These are phyloP conservation scores for Pseudogymnoascus destructans DNA, from an alignment of 2,329 filamentous ascomycete genomes.

Conservation along the genomic window DNA sequence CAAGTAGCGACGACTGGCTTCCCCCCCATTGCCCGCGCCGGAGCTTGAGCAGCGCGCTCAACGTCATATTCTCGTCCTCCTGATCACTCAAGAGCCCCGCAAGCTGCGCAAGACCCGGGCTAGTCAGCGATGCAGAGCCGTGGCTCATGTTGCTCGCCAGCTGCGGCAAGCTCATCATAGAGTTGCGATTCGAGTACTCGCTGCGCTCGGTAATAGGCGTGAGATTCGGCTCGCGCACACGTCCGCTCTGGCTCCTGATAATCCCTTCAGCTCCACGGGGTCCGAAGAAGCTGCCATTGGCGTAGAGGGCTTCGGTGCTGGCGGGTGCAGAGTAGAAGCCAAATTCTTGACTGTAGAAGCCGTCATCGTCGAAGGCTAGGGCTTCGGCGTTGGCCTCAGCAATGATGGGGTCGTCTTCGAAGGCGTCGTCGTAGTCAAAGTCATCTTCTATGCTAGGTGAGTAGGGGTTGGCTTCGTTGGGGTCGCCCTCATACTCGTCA, in stretches of 20 bases:
- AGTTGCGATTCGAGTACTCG: constrained; percentile 92
- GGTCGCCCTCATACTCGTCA: constrained; percentile 10
- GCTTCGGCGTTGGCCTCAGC: constrained; percentile 91
- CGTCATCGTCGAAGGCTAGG: constrained; percentile 80
- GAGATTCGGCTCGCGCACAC: constrained; percentile 72
- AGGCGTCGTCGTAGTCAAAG: constrained; percentile 43
- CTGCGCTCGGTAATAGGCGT: constrained; percentile 94
- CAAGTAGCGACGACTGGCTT: constrained; percentile 57
- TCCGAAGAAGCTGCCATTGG: constrained; percentile 82
- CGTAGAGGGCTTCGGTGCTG: constrained; percentile 33
- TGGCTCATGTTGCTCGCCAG: constrained; percentile 31
- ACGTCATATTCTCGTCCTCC: constrained; percentile 48
- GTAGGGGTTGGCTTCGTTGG: constrained; percentile 16
- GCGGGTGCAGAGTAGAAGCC: constrained; percentile 70
- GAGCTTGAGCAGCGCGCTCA: constrained; percentile 56
- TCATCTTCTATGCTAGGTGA: constrained; percentile 19
- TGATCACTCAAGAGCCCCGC: constrained; percentile 46
- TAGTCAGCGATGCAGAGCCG: constrained; percentile 39
- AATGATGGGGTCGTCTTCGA: constrained; percentile 82
- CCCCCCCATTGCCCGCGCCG: constrained; percentile 69
- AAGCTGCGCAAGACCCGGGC: constrained; percentile 65
- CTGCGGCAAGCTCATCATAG: constrained; percentile 60
- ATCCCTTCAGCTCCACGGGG: constrained; percentile 49
- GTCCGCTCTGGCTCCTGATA: constrained; percentile 57
- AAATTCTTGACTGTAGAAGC: constrained; percentile 93